Evolutionary conservation across 2,329 filamentous ascomycete genomes (phyloP).

Genomic region (Paraphaeosphaeria minitans): DNA sequence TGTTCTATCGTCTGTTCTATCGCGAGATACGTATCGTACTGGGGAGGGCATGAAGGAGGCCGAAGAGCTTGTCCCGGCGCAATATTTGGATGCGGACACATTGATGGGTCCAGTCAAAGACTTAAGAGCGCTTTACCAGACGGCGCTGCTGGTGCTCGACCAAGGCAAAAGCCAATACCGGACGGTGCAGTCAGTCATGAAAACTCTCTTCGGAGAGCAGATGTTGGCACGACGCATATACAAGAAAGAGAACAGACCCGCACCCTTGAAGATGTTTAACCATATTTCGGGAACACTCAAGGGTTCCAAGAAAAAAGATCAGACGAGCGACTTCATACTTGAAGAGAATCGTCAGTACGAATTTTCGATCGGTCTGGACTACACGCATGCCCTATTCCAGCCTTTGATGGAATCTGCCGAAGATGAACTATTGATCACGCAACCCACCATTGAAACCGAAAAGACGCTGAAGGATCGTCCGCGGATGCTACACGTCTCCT

Average conservation of each 20-base stretch:
- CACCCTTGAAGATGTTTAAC: conserved; percentile 37
- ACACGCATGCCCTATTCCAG: conserved; percentile 56
- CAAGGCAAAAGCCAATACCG: conserved; percentile 35
- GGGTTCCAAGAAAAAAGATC: conserved; percentile 23
- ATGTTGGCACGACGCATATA: conserved; percentile 55
- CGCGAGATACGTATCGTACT: conserved; percentile 52
- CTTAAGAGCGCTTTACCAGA: conserved; percentile 53
- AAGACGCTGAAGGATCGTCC: conserved; percentile 31
- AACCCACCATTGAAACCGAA: conserved; percentile 39
- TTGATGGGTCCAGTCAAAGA: conserved; percentile 59
- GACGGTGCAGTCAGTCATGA: conserved; percentile 53
- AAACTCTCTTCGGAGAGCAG: conserved; percentile 60
- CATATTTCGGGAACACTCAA: conserved; percentile 45
- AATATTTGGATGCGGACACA: conserved; percentile 56
- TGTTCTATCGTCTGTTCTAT: conserved; percentile 59
- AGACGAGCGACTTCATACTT: conserved; percentile 30
- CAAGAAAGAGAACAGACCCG: conserved; percentile 29
- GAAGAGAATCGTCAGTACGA: conserved; percentile 51
- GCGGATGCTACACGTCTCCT: background rate
- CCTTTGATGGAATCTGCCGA: conserved; percentile 31
- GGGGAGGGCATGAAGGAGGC: conserved; percentile 50
- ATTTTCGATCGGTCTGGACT: conserved; percentile 59
- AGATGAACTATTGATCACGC: conserved; percentile 40
- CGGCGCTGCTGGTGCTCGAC: conserved; percentile 47
- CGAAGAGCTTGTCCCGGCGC: conserved; percentile 32